Conservation (phyloP, 2,329 filamentous ascomycete species). For the Cordyceps militaris region DNA sequence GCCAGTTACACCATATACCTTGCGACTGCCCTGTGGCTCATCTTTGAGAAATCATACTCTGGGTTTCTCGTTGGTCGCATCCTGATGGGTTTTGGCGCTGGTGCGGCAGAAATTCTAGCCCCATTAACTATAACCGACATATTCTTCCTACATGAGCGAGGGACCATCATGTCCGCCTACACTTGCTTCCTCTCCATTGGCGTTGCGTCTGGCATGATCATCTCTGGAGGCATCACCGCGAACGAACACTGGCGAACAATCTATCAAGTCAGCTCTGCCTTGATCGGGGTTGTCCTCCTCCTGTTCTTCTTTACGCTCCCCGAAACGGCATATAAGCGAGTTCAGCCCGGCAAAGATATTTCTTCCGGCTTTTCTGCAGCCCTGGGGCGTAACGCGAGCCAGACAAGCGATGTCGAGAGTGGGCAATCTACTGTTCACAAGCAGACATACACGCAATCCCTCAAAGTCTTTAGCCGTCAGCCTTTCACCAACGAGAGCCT, state of each 20-base stretch:
- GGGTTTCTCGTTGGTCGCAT: slow-evolving; percentile 41
- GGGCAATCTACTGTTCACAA: slow-evolving; percentile 17
- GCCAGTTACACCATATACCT: slow-evolving; percentile 38
- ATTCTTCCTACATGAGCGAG: slow-evolving; percentile 51
- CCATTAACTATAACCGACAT: slow-evolving; percentile 47
- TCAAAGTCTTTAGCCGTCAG: slow-evolving; percentile 33
- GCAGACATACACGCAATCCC: slow-evolving; percentile 26
- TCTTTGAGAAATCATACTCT: slow-evolving; percentile 33
- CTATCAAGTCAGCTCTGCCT: slow-evolving; percentile 42
- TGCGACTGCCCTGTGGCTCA: slow-evolving; percentile 34
- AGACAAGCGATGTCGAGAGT: slow-evolving; percentile 14
- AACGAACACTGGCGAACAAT: slow-evolving; percentile 42
- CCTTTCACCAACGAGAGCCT: slow-evolving; percentile 39
- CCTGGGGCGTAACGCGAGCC: not conserved
- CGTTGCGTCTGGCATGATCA: slow-evolving; percentile 35
- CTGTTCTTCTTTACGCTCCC: slow-evolving; percentile 47
- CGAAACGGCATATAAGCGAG: slow-evolving; percentile 43
- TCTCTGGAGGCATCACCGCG: slow-evolving; percentile 43
- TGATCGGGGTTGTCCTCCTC: slow-evolving; percentile 41
- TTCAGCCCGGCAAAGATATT: slow-evolving; percentile 14
- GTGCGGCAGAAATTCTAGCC: slow-evolving; percentile 44
- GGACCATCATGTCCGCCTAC: slow-evolving; percentile 42
- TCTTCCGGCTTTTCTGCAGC: slow-evolving; percentile 14
- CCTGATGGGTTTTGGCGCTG: slow-evolving; percentile 45
- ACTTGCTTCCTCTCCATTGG: slow-evolving; percentile 35